Base-by-base conservation (phyloP, 2,329 filamentous ascomycete genomes). In the Verticillium klebahnii region DNA sequence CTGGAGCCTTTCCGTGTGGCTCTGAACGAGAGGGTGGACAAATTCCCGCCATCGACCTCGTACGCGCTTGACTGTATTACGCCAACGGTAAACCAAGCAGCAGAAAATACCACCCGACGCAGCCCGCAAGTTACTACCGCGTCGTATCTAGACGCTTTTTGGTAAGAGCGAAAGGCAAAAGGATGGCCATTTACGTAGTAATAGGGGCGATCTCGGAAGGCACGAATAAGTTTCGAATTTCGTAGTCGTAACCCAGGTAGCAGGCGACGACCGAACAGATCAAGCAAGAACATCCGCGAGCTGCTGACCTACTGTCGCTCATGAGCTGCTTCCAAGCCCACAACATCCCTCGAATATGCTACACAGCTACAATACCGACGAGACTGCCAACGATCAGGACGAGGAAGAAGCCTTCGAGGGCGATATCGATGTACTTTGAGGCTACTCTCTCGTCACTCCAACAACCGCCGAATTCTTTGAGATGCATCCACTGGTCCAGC, bases 251-350 rank as follows among this genome's bases (percentile, higher is more conserved):
- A 74, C 69, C n/a, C 23, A 23, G 23, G 23, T 74, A 67, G 70
- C 66, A 70, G 58, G 62, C 73, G 60, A 59, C 67, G 2, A 69
- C 73, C 57, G 66, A 70, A 7, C 62, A 76, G n/a, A 76, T 82
- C 40, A 72, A 68, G 9, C 62, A 64, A 1, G 61, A 66, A 25
- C 63, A 69, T 34, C 68, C 63, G 5, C 71, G 70, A 3, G 80
- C 79, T 9, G 71, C 78, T 2, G 66, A 78, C 17, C 65, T 82
- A 14, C 64, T 83, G 0, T 78, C 77, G 1, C 70, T 82, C 14
- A 14, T 17, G 23, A 31, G 52, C 12, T 17, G 8, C 25, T n/a
- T 31, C 23, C 25, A 32, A 3, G 55, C 31, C 19, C 17, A 36
- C 12, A 34, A 19, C 6, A n/a, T n/a, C 11, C 37, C 37, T 5